Percentiles rank a stretch among this genome's conserved stretches.
Conservation (phyloP, 495 filamentous ascomycete genomes). For the Astrothelium macrocarpum region DNA sequence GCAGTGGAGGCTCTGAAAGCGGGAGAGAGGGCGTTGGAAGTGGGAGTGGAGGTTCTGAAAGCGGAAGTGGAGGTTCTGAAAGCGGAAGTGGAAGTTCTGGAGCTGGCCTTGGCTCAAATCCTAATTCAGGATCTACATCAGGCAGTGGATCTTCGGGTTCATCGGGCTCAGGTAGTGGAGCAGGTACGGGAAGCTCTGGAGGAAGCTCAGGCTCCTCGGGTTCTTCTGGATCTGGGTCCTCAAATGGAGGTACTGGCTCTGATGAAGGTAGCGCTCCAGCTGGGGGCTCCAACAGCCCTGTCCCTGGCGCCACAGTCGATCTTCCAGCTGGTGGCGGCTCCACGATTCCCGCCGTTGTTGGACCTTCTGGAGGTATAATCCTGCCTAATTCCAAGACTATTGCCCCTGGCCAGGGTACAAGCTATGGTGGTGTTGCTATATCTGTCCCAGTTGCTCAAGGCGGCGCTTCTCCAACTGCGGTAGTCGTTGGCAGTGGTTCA, state of each 20-base stretch:
- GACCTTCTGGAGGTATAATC: neutral
- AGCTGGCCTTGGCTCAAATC: neutral
- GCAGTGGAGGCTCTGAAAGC: too few species aligned
- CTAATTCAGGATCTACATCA: neutral
- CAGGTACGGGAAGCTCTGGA: neutral
- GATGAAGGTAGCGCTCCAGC: neutral
- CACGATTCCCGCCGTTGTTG: neutral
- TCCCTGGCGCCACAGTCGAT: neutral
- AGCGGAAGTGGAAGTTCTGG: neutral
- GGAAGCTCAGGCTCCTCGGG: neutral
- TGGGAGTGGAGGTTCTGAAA: neutral
- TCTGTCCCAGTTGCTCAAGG: constrained; percentile 9
- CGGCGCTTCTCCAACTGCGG: neutral
- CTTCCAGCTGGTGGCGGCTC: neutral
- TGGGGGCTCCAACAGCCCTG: neutral
- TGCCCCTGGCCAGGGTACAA: constrained; percentile 3
- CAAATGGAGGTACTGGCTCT: neutral
- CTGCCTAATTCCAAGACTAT: neutral
- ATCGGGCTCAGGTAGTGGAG: neutral
- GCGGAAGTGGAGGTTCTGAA: constrained; percentile 1
- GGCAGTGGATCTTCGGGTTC: neutral
- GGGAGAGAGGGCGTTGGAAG: too few species aligned
- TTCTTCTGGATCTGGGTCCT: neutral
- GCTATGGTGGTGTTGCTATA: neutral
- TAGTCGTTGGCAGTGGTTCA: neutral